These are phyloP conservation scores for Austroboletus sp. DNA, from an alignment of 1,284 basidiomycete genomes.

Conservation along the genomic window DNA sequence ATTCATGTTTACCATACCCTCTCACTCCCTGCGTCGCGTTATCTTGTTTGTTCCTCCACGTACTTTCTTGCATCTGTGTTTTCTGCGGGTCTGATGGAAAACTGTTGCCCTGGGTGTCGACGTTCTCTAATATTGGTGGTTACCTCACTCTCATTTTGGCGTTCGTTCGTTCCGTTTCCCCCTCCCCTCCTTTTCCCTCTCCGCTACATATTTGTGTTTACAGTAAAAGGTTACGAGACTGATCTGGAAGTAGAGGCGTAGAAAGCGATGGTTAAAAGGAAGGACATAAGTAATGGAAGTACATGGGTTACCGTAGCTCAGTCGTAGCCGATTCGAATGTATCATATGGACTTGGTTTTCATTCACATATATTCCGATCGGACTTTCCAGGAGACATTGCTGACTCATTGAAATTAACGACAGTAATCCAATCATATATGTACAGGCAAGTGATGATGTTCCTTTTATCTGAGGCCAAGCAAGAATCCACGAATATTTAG, in stretches of 20 bases:
- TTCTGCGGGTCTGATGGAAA: constrained; percentile 22
- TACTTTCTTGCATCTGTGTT: constrained; percentile 26
- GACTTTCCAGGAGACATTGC: too few species aligned
- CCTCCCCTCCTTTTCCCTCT: background rate
- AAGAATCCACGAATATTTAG: constrained; percentile 5
- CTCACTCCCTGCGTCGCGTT: constrained; percentile 26
- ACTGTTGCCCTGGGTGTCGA: constrained; percentile 14
- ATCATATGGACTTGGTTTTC: constrained; percentile 32
- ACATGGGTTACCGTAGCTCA: constrained; percentile 24
- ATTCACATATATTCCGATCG: background rate
- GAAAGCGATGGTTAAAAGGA: constrained; percentile 20
- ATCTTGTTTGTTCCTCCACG: constrained; percentile 27
- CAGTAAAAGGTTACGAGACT: constrained; percentile 22
- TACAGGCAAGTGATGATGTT: background rate
- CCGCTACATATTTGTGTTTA: constrained; percentile 24
- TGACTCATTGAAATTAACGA: background rate
- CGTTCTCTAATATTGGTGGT: constrained; percentile 17
- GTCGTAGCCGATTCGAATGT: constrained; percentile 17
- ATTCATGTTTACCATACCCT: constrained; percentile 29
- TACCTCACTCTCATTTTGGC: constrained; percentile 2
- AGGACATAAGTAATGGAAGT: constrained; percentile 31
- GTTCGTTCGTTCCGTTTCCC: constrained; percentile 14
- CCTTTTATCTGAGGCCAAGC: background rate
- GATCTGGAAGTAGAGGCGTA: constrained; percentile 29
- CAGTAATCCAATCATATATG: background rate